Base-by-base conservation (phyloP, 2,329 filamentous ascomycete species). In the Phyllachora maydis region DNA sequence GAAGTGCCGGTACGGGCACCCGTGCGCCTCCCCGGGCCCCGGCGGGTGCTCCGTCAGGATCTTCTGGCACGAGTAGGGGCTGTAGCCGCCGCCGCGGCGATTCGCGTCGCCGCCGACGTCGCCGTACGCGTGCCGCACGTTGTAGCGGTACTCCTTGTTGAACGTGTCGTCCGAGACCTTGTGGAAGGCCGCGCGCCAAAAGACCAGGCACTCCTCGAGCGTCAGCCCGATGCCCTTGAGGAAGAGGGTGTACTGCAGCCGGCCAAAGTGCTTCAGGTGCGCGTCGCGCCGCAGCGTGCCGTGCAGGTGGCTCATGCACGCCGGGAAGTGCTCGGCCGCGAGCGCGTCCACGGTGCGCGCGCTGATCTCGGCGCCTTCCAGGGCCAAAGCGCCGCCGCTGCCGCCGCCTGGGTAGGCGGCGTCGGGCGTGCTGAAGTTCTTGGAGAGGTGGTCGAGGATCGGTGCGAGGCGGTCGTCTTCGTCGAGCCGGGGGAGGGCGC, bases 131-230 rank as follows among this genome's bases (percentile, higher is more conserved):
- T 98, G 85, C n/a, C 83, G 76, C 28, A 95, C 67, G 44, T 98
- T 95, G 60, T 98, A 98, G 21, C 77, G 66, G 52, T 98, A 95
- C 43, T 93, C 82, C 42, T 93, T 95, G 50, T 90, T 90, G 61
- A 95, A 98, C 17, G 73, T 73, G 39, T 95, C 85, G 39, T 95
- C 88, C 1, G 78, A 83, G 32, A 90, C 68, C 34, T 81, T 75
- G 43, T 69, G 70, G 62, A 98, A 95, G 14, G 64, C 59, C 31
- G 68, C 64, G 8, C 88, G 72, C 88, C 88, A 98, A 55, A 98
- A 98, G 8, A 81, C 37, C 13, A 98, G 62, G 36, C 70, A 81
- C 47, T 98, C 85, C 40, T 93, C 82, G n/a, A 98, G 55, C 32
- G 66, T 81, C 14, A 98, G 56, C 0, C 88, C 88, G 28, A 95